Percentiles rank a stretch among this genome's conserved stretches.
phyloP scores from a whole-genome alignment of 2,329 filamentous ascomycete genomes.

The Fusarium compactum region DNA sequence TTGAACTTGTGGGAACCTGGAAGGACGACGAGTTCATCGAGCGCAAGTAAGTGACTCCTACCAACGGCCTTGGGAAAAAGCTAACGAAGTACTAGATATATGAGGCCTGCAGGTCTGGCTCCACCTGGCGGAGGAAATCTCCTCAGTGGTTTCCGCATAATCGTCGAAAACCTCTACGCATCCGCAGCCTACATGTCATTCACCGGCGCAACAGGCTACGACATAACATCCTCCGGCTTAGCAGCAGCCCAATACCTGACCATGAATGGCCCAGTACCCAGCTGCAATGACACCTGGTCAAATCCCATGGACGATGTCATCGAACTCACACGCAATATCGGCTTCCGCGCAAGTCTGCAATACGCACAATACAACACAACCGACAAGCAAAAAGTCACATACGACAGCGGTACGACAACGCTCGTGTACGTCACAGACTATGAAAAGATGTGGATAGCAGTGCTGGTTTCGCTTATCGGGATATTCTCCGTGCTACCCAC shows the following conservation, averaged over 20 bases:
- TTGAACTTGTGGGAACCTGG: conserved; percentile 29
- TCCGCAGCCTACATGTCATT: conserved; percentile 29
- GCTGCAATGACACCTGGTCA: conserved; percentile 27
- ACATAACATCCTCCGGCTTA: conserved; percentile 12
- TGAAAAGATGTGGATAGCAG: conserved; percentile 37
- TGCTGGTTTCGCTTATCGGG: conserved; percentile 32
- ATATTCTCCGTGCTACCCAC: conserved; percentile 34
- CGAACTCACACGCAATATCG: conserved; percentile 38
- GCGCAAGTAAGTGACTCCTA: conserved; percentile 18
- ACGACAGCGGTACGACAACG: conserved; percentile 21
- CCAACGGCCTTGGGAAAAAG: accelerated
- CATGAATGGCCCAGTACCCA: conserved; percentile 14
- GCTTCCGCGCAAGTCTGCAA: conserved; percentile 39
- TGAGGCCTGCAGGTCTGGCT: conserved; percentile 18
- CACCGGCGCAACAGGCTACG: conserved; percentile 34
- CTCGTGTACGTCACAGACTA: conserved; percentile 40
- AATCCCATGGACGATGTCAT: conserved; percentile 44
- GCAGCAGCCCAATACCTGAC: conserved; percentile 39
- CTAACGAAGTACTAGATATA: conserved; percentile 21
- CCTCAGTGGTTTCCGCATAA: conserved; percentile 34
- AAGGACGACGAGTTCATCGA: conserved; percentile 36
- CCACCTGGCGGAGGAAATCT: conserved; percentile 27
- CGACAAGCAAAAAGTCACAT: conserved; percentile 31
- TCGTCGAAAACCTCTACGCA: conserved; percentile 17
- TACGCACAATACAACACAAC: conserved; percentile 38